A percentile compares a stretch with the other conserved stretches of the same genome.
Conservation (phyloP, 2,329 filamentous ascomycete species). For the Monilinia aucupariae region DNA sequence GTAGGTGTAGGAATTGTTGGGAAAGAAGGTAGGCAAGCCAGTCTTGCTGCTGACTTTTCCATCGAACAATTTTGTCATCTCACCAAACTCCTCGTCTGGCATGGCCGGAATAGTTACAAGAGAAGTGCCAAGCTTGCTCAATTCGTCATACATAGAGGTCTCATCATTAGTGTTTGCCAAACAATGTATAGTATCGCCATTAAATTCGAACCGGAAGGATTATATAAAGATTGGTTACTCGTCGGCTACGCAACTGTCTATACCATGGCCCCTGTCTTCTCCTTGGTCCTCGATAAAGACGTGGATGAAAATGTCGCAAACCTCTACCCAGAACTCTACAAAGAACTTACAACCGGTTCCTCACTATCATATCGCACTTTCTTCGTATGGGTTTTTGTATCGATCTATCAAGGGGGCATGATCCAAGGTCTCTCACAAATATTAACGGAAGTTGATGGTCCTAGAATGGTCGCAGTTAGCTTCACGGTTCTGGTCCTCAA, state of each 20-base stretch:
- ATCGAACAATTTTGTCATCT: constrained; percentile 94
- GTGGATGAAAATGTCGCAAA: constrained; percentile 92
- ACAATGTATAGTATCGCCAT: constrained; percentile 95
- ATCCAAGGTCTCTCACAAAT: constrained; percentile 94
- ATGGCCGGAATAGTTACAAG: constrained; percentile 96
- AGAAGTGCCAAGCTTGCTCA: constrained; percentile 90
- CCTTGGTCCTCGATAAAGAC: constrained; percentile 87
- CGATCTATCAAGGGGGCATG: constrained; percentile 88
- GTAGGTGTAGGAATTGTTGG: constrained; percentile 97
- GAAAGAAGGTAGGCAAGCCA: constrained; percentile 93
- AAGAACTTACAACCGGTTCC: constrained; percentile 85
- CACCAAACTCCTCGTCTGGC: constrained; percentile 97
- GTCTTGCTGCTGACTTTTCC: constrained; percentile 90
- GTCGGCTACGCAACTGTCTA: constrained; percentile 96
- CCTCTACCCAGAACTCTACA: constrained; percentile 94
- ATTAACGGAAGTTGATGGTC: constrained; percentile 69
- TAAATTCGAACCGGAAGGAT: constrained; percentile 84
- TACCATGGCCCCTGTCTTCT: constrained; percentile 88
- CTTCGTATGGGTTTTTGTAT: constrained; percentile 93
- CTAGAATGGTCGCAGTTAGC: constrained; percentile 78
- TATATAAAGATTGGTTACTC: constrained; percentile 95
- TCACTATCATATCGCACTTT: constrained; percentile 90
- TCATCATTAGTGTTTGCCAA: constrained; percentile 94
- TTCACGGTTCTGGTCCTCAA: constrained; percentile 92
- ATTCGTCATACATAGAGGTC: constrained; percentile 94